Evolutionary conservation across 2,329 filamentous ascomycete species (phyloP), one percentile per base, ranked within the genome.

Genomic region (Ustulina deusta): DNA sequence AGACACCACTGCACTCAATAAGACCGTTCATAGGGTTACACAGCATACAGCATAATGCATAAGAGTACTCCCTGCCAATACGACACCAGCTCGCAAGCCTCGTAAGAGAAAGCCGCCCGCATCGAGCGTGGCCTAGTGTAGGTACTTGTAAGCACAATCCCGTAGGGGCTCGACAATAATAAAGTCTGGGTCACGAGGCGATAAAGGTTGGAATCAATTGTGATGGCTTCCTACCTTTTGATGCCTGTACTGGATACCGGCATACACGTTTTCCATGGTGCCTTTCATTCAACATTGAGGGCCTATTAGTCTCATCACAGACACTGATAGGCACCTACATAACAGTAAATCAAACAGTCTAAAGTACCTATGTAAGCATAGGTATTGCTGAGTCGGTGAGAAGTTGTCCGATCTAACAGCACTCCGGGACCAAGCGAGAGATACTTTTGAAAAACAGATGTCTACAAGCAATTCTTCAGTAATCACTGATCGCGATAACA

Each of bases 71-170:
- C 2, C 27, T n/a, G 11, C 15, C 49, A 15, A n/a, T 61, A 46
- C n/a, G 49, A 65, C 61, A 22, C 27, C 56, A 51, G 32, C 11
- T 48, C 44, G 44, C 11, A 32, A 49, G 34, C 11, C 22, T 58
- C 15, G 42, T 22, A 51, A 51, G 11, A 38, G 27, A 57, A 59
- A 64, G 46, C 22, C 57, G 44, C 27, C 46, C 52, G 13, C 32
- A 17, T 20, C 29, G 29, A 64, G 20, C 25, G n/a, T 48, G 44
- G 40, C 57, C 49, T 34, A 42, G 48, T 32, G 9, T 49, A 11
- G 7, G 1, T 11, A 22, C 20, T n/a, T 22, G 5, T 46, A 46
- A 25, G 20, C 20, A 46, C 20, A 22, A 46, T 46, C 20, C 42
- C 15, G 46, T 49, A 29, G 10, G 13, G 25, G 2, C 11, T 49